Evolutionary conservation across 306 rosid species (phyloP).

Genomic region (Senna siamea): DNA sequence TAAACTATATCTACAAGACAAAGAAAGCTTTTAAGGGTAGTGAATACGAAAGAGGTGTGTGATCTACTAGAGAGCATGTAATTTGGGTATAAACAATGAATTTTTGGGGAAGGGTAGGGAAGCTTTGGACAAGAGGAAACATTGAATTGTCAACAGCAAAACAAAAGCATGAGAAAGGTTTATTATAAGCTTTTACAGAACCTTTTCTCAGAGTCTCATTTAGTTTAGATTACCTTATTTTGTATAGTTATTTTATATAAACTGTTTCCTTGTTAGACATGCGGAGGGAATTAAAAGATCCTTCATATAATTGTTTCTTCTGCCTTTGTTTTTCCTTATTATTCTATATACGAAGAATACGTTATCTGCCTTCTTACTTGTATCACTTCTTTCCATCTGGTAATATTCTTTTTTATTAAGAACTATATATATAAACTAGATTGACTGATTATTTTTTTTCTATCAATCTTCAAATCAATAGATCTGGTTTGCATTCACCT

Average conservation of each 20-base stretch:
- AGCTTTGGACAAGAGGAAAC: conserved; percentile 5
- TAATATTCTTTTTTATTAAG: not conserved
- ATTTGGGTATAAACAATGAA: not conserved
- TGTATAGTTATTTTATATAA: not conserved
- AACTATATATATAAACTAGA: not conserved
- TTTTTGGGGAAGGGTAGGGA: not conserved
- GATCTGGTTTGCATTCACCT: not conserved
- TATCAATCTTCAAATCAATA: not conserved
- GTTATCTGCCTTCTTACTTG: not conserved
- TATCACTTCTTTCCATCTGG: not conserved
- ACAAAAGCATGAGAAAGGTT: not conserved
- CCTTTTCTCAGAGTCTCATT: conserved; percentile 14
- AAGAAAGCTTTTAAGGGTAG: not conserved
- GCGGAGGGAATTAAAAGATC: not conserved
- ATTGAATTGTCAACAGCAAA: not conserved
- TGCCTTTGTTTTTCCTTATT: not conserved
- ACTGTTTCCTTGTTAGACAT: not conserved
- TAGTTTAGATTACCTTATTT: not conserved
- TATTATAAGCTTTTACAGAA: conserved; percentile 2
- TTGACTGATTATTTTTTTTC: conserved; percentile 5
- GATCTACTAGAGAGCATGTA: not conserved
- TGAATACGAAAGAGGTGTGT: not conserved
- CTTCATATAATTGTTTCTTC: not conserved
- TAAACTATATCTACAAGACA: not conserved
- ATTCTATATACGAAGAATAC: not conserved